Base-by-base conservation (phyloP, 1,139 yeast genomes). In the Diutina ranongensis region DNA sequence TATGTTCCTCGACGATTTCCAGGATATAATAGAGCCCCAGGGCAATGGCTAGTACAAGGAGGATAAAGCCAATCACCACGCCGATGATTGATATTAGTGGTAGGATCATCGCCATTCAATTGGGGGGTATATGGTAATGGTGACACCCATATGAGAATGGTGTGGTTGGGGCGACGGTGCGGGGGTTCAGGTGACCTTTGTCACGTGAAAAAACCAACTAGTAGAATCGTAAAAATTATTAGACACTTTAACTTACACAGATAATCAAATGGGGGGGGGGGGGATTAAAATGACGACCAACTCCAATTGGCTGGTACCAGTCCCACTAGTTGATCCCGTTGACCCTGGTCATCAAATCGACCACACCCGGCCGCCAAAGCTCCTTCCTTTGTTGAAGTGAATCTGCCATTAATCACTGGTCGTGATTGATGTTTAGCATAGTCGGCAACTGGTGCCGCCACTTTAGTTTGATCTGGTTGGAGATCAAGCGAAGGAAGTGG, bases 1-100 rank as follows among this genome's bases (percentile, higher is more conserved):
- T 76, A 60, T 92, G 94, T 57, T 89, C 97, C 59, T 92, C 99
- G 15, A 92, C 95, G 41, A 88, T 67, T 60, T 92, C 98, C 12
- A 96, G 85, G 35, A 92, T 69, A 57, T 87, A 88, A 66, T 89
- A 92, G 36, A 92, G 69, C 1, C 95, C 97, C 3, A 96, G 85
- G 0, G 98, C 95, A 51, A 71, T 68, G 35, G 75, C 64, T 44
- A 71, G 58, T 45, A 70, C 72, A 46, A 87, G 71, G 53, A 85
- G 80, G 2, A 83, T 55, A 55, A 89, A 86, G 5, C 97, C 97
- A 1, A 78, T 62, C 1, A 81, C 67, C 1, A 80, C 69, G 4
- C 98, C 98, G 7, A 77, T 61, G 50, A 79, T 75, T 2, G 97
- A 70, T 35, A 71, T 64, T 16, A 69, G 50, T 52, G 68, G 65